These are phyloP conservation scores for Ceratocystis colombiana DNA, from an alignment of 2,329 filamentous ascomycete genomes.

Conservation along the genomic window DNA sequence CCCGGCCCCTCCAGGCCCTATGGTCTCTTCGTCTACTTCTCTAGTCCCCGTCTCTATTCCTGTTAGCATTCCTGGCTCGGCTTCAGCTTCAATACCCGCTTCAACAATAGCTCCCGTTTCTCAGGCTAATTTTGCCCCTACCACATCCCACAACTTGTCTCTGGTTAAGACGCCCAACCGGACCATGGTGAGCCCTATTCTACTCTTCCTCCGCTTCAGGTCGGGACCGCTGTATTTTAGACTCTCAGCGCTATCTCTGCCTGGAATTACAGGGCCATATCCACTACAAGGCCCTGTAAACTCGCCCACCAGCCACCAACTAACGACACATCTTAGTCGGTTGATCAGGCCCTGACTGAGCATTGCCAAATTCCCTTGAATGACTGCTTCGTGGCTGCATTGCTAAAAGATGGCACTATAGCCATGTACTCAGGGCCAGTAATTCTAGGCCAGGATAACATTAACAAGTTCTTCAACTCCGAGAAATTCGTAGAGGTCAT, in stretches of 20 bases:
- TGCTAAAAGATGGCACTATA: slow-evolving; percentile 40
- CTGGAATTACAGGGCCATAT: neutral
- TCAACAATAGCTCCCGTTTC: neutral
- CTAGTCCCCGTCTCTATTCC: neutral
- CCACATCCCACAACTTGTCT: neutral
- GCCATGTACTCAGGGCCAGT: slow-evolving; percentile 40
- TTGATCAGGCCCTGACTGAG: slow-evolving; percentile 43
- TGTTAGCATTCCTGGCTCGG: neutral
- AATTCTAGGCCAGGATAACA: slow-evolving; percentile 33
- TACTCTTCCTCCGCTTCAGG: neutral
- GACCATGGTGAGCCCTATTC: neutral
- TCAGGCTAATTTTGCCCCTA: neutral
- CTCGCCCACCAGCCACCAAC: neutral
- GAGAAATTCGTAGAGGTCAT: slow-evolving; percentile 33
- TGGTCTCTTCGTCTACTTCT: neutral
- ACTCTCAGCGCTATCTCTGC: neutral
- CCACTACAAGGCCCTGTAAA: neutral
- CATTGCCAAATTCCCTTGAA: slow-evolving; percentile 44
- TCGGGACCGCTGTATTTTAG: neutral
- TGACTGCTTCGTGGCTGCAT: slow-evolving; percentile 44
- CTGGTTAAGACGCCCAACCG: neutral
- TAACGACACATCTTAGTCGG: slow-evolving; percentile 34
- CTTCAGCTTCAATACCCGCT: neutral
- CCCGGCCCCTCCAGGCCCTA: neutral
- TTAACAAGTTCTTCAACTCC: slow-evolving; percentile 40